These are phyloP conservation scores for Athelia sp. DNA, from an alignment of 1,284 basidiomycete species.

Conservation along the genomic window DNA sequence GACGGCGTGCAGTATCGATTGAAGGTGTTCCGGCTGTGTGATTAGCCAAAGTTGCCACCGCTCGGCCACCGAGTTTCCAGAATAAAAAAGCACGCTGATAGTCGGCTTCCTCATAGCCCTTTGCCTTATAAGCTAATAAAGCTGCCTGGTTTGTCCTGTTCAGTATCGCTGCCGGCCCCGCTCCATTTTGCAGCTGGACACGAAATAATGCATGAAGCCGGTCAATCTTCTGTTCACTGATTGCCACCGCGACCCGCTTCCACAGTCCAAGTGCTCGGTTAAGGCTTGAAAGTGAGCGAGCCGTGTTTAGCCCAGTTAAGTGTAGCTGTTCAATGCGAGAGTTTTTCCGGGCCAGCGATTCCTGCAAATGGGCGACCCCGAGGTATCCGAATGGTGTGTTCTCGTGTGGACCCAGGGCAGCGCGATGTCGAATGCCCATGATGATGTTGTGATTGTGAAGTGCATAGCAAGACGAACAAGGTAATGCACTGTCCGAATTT, in stretches of 20 bases:
- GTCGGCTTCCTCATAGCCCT: slow-evolving; percentile 7
- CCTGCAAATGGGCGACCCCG: neutral
- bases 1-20: neutral
- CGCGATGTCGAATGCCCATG: slow-evolving; percentile 1
- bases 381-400: neutral
- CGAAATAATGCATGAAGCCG: neutral
- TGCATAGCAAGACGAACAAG: neutral
- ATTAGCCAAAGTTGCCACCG: slow-evolving; percentile 12
- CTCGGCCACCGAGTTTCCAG: slow-evolving; percentile 13
- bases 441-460: slow-evolving; percentile 1
- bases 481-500: neutral
- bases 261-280: neutral
- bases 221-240: neutral
- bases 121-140: neutral
- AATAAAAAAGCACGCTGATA: slow-evolving; percentile 13
- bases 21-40: slow-evolving; percentile 1
- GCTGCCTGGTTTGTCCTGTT: neutral
- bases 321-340: neutral
- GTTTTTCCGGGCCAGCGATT: neutral
- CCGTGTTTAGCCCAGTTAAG: neutral
- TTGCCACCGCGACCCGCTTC: neutral
- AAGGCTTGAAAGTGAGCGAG: neutral
- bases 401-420: neutral
- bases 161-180: neutral
- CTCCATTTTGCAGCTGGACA: neutral